A percentile compares a stretch with the other conserved stretches of the same genome.
These are phyloP conservation scores for Bryoerythrophyllum caledonicum DNA, from an alignment of 225 moss, liverwort and hornwort species.

Conservation along the genomic window DNA sequence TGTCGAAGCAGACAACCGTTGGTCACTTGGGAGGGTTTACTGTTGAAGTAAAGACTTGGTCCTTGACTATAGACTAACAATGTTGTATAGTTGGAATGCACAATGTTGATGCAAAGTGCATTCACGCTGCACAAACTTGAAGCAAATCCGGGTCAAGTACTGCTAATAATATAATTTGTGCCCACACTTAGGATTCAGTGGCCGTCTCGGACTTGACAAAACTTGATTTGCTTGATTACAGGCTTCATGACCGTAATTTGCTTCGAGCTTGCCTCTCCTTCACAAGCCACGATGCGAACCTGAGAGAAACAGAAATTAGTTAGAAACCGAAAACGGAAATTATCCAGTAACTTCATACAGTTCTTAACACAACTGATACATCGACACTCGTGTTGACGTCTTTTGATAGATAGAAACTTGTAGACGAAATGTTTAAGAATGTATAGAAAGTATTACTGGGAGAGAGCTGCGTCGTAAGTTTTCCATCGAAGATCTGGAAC, in stretches of 20 bases:
- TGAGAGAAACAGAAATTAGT: slow-evolving; percentile 7
- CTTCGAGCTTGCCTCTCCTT: slow-evolving; percentile 25
- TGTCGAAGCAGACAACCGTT: too few species aligned
- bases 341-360: background rate
- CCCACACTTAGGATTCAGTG: background rate
- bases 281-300: slow-evolving; percentile 36
- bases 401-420: background rate
- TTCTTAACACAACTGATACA: background rate
- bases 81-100: background rate
- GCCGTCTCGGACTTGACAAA: background rate
- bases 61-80: too few species aligned
- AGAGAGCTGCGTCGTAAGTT: slow-evolving; percentile 30
- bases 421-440: background rate
- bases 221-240: background rate
- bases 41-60: too few species aligned
- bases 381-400: background rate
- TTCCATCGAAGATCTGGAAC: slow-evolving; percentile 29
- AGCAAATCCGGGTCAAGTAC: background rate
- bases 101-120: background rate
- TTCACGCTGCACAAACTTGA: background rate
- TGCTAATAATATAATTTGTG: background rate
- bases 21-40: too few species aligned
- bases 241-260: background rate
- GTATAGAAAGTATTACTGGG: slow-evolving; percentile 25
- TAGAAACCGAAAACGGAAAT: background rate